Evolutionary conservation across 129 eudicot species (phyloP).

Genomic region (Lactuca sativa): DNA sequence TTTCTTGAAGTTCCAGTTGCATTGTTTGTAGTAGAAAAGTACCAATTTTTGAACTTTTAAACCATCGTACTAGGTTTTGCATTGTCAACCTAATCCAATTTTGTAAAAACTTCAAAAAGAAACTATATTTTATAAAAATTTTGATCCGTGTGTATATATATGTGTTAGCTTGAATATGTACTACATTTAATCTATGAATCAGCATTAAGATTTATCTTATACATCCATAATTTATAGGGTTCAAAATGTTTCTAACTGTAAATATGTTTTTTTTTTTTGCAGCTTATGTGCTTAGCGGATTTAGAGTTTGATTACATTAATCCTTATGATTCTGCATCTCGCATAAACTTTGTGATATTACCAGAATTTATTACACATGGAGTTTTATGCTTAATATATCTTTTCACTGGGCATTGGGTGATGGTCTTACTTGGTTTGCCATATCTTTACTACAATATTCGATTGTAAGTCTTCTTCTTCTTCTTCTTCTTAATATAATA

Average conservation of each 20-base stretch:
- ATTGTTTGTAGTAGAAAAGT: constrained; percentile 1
- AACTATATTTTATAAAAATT: not conserved
- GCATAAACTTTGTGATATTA: constrained; percentile 75
- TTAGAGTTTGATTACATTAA: constrained; percentile 95
- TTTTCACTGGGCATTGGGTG: constrained; percentile 89
- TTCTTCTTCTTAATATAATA: constrained; percentile 23
- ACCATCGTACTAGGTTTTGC: not conserved
- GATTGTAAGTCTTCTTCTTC: constrained; percentile 65
- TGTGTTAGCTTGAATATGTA: not conserved
- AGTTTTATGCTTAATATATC: constrained; percentile 68
- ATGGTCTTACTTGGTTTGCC: constrained; percentile 85
- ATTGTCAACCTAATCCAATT: no score
- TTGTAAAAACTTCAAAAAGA: not conserved
- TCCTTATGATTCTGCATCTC: constrained; percentile 90
- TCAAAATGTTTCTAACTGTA: not conserved
- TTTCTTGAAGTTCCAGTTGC: not conserved
- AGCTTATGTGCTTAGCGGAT: constrained; percentile 99
- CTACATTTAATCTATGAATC: not conserved
- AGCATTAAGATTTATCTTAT: not conserved
- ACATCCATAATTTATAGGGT: no score
- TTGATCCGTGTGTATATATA: not conserved
- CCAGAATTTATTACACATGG: constrained; percentile 88
- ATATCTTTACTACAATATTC: constrained; percentile 82
- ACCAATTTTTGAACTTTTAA: not conserved
- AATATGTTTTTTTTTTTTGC: constrained; percentile 29